These are phyloP conservation scores for Picea abies DNA, from an alignment of 83 land plant species.

Conservation along the genomic window DNA sequence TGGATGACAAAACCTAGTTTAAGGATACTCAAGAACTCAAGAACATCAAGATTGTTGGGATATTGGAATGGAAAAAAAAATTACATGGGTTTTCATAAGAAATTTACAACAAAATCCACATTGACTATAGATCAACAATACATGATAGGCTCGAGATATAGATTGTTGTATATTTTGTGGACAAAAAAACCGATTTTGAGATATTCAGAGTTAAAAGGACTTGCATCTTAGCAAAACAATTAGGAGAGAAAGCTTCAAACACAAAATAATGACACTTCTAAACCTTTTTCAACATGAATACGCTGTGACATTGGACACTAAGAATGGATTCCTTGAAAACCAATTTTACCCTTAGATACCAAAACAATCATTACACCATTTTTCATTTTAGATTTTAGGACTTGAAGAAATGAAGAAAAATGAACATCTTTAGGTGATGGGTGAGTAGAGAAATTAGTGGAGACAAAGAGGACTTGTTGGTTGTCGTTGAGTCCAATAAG, in stretches of 20 bases:
- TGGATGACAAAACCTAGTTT: too few species aligned
- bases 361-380: background rate
- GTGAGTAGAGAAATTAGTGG: conserved; percentile 53
- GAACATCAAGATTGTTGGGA: too few species aligned
- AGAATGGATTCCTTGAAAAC: background rate
- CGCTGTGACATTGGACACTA: background rate
- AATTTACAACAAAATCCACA: background rate
- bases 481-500: conserved; percentile 30
- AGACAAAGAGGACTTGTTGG: conserved; percentile 48
- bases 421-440: conserved; percentile 62
- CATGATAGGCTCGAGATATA: background rate
- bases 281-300: background rate
- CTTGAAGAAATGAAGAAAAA: conserved; percentile 33
- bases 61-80: too few species aligned
- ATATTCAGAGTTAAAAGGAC: background rate
- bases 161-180: background rate
- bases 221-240: background rate
- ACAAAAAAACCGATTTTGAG: background rate
- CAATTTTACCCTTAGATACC: background rate
- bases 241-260: background rate
- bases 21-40: too few species aligned
- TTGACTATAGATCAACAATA: background rate
- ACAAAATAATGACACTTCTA: background rate
- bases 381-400: background rate
- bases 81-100: background rate